These are phyloP conservation scores for Straminergon stramineum DNA, from an alignment of 225 moss, liverwort and hornwort genomes.

Conservation along the genomic window DNA sequence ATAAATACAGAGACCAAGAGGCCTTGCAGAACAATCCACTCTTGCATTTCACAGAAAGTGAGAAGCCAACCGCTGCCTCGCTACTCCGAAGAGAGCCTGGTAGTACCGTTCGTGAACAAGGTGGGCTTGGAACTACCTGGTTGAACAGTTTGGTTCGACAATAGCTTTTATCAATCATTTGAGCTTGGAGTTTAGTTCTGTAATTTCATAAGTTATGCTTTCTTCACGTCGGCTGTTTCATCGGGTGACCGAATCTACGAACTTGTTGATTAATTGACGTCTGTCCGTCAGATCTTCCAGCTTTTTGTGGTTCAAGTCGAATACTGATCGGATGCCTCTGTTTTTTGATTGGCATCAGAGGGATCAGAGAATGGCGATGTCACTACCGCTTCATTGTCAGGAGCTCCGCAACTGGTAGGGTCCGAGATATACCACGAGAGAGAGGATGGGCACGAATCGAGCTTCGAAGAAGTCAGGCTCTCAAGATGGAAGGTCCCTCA, in stretches of 20 bases:
- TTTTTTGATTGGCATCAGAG: neutral
- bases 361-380: slow-evolving; percentile 14
- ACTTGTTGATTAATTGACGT: neutral
- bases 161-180: neutral
- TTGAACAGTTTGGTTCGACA: neutral
- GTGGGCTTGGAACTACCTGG: neutral
- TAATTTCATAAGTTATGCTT: neutral
- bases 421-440: slow-evolving; percentile 7
- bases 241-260: neutral
- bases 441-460: slow-evolving; percentile 14
- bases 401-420: slow-evolving; percentile 13
- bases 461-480: slow-evolving; percentile 45
- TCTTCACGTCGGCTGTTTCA: neutral
- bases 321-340: neutral
- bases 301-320: neutral
- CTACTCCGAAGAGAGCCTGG: slow-evolving; percentile 11
- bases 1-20: slow-evolving; percentile 32
- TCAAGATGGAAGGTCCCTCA: slow-evolving; percentile 18
- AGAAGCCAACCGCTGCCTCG: slow-evolving; percentile 25
- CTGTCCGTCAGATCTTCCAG: neutral
- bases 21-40: slow-evolving; percentile 45
- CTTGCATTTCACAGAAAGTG: slow-evolving; percentile 22
- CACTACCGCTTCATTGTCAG: neutral
- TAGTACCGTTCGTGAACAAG: slow-evolving; percentile 3
- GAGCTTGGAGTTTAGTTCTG: neutral